A percentile compares a stretch with the other conserved stretches of the same genome.
phyloP scores from a whole-genome alignment of 352 stramenopile genomes.

The Globisporangium paddicum region DNA sequence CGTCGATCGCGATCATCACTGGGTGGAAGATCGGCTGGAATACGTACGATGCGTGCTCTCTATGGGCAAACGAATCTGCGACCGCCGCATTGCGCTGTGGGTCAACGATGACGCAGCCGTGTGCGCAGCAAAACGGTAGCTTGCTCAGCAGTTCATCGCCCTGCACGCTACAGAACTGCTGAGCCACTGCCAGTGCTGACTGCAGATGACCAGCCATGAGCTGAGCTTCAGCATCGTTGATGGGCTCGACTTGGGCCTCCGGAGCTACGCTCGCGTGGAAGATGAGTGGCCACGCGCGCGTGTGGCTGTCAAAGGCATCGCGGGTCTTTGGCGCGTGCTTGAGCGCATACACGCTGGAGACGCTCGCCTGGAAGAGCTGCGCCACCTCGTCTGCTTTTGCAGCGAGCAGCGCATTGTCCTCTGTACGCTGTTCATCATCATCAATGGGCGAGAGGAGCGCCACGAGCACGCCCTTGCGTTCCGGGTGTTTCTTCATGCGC shows the following conservation, averaged over 20 bases:
- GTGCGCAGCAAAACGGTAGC: conserved; percentile 35
- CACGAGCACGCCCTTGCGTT: conserved; percentile 29
- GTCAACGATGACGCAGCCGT: conserved; percentile 54
- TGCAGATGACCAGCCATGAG: conserved; percentile 27
- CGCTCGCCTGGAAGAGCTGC: conserved; percentile 36
- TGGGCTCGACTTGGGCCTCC: conserved; percentile 30
- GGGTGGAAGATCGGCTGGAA: conserved; percentile 61
- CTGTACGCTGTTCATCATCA: background rate
- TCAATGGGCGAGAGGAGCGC: conserved; percentile 44
- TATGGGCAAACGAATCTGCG: conserved; percentile 12
- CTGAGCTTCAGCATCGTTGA: conserved; percentile 32
- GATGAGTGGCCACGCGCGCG: conserved; percentile 66
- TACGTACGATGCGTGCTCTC: conserved; percentile 14
- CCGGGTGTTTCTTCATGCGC: conserved; percentile 73
- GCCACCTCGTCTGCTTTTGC: conserved; percentile 16
- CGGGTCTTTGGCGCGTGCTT: conserved; percentile 50
- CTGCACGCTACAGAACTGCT: conserved; percentile 15
- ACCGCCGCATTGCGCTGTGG: conserved; percentile 21
- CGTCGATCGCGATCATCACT: conserved; percentile 63
- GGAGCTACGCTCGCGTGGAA: conserved; percentile 69
- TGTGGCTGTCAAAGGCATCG: conserved; percentile 55
- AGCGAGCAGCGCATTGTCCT: conserved; percentile 4
- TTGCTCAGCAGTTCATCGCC: background rate
- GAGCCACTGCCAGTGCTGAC: conserved; percentile 18
- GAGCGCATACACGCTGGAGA: conserved; percentile 46